A percentile compares a stretch with the other conserved stretches of the same genome.
These are phyloP conservation scores for Chamaecrista fasciculata DNA, from an alignment of 306 rosid genomes.

Conservation along the genomic window DNA sequence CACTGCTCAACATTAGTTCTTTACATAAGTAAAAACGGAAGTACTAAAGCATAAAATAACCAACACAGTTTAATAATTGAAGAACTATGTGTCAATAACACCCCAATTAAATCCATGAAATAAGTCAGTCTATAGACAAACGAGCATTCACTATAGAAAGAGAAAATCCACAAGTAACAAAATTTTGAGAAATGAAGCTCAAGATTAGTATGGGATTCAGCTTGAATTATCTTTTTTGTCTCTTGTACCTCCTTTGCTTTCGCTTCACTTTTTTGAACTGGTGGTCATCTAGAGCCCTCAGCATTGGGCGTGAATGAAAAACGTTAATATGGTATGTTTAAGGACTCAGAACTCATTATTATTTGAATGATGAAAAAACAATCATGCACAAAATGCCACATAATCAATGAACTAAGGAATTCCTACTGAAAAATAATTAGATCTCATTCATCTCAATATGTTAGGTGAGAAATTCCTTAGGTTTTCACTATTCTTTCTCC, in stretches of 20 bases:
- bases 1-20: conserved; percentile 16
- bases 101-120: not conserved
- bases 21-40: not conserved
- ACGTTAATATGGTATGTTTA: not conserved
- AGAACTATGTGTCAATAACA: not conserved
- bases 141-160: not conserved
- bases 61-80: not conserved
- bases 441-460: not conserved
- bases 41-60: not conserved
- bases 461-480: not conserved
- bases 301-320: not conserved
- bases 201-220: not conserved
- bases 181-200: not conserved
- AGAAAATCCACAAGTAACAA: not conserved
- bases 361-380: not conserved
- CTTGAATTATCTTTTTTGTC: not conserved
- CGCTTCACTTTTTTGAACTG: not conserved
- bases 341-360: not conserved
- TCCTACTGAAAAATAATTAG: not conserved
- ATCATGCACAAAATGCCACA: not conserved
- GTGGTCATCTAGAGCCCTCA: not conserved
- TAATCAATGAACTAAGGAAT: not conserved
- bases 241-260: not conserved
- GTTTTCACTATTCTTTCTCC: not conserved
- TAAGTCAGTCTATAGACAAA: not conserved